phyloP scores from a whole-genome alignment of 2,329 filamentous ascomycete genomes.

The Apiospora kogelbergensis region DNA sequence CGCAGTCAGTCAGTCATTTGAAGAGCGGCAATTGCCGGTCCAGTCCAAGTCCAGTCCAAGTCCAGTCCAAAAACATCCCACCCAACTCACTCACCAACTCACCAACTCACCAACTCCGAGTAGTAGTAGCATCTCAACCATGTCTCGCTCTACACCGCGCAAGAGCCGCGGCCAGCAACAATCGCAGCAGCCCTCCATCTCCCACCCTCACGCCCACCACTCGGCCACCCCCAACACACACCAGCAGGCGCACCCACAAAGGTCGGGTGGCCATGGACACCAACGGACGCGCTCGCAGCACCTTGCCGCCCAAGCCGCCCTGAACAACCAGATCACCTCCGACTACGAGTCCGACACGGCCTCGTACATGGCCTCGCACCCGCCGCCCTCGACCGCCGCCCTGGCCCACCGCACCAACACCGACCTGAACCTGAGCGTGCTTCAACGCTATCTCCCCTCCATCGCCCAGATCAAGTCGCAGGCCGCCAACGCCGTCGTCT shows the following conservation, averaged over 20 bases:
- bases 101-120: background rate
- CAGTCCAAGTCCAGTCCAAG: too few relatives aligned
- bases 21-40: background rate
- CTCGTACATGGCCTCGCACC: slow-evolving; percentile 43
- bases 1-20: too few relatives aligned
- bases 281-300: slow-evolving; percentile 30
- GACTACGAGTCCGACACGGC: slow-evolving; percentile 69
- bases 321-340: slow-evolving; percentile 30
- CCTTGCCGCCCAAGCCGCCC: slow-evolving; percentile 22
- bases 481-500: slow-evolving; percentile 83
- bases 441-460: slow-evolving; percentile 76
- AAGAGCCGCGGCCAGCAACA: slow-evolving; percentile 30
- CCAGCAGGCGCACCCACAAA: slow-evolving; percentile 11
- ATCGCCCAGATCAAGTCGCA: slow-evolving; percentile 75
- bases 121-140: too few relatives aligned
- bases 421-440: slow-evolving; percentile 82
- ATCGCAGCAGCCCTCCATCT: slow-evolving; percentile 16
- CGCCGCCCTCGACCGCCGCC: slow-evolving; percentile 46
- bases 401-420: slow-evolving; percentile 70
- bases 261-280: slow-evolving; percentile 29
- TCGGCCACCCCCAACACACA: slow-evolving; percentile 14
- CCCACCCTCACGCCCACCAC: slow-evolving; percentile 16
- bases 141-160: slow-evolving; percentile 37
- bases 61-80: too few relatives aligned
- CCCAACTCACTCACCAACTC: too few relatives aligned